Conservation (phyloP, 306 rosid genomes). For the Geum urbanum region DNA sequence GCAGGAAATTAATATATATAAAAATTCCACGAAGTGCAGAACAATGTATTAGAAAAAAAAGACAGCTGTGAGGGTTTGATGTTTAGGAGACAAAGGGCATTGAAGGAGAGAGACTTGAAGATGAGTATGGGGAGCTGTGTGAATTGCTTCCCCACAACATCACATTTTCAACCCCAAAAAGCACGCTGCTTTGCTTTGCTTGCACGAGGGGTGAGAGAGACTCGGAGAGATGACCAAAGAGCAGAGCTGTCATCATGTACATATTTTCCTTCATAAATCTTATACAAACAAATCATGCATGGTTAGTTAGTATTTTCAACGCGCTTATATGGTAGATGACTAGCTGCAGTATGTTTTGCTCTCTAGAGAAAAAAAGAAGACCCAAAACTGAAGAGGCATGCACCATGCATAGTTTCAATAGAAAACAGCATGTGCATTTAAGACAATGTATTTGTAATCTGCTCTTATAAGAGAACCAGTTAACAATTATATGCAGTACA, state of each 20-base stretch:
- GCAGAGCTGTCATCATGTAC: neutral
- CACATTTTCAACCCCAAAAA: slow-evolving; percentile 36
- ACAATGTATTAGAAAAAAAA: neutral
- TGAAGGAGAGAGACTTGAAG: slow-evolving; percentile 25
- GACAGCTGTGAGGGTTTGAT: slow-evolving; percentile 64
- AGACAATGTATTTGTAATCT: neutral
- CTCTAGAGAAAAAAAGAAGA: neutral
- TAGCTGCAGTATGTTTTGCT: slow-evolving; percentile 2
- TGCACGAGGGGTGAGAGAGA: slow-evolving; percentile 24
- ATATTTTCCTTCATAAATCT: neutral
- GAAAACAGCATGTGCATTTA: neutral
- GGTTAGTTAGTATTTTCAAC: neutral
- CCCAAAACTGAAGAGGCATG: neutral
- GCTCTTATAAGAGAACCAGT: neutral
- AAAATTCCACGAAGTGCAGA: neutral
- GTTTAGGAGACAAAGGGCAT: slow-evolving; percentile 49
- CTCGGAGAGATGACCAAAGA: neutral
- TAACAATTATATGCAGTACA: too few species aligned
- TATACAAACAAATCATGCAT: neutral
- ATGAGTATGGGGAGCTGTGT: slow-evolving; percentile 39
- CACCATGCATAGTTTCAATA: neutral
- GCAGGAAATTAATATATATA: neutral
- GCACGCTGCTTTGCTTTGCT: slow-evolving; percentile 60
- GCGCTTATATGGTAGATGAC: neutral
- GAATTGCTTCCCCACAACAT: slow-evolving; percentile 24